These are phyloP conservation scores for Hamamelis virginiana DNA, from an alignment of 164 flowering plant species.

Conservation along the genomic window DNA sequence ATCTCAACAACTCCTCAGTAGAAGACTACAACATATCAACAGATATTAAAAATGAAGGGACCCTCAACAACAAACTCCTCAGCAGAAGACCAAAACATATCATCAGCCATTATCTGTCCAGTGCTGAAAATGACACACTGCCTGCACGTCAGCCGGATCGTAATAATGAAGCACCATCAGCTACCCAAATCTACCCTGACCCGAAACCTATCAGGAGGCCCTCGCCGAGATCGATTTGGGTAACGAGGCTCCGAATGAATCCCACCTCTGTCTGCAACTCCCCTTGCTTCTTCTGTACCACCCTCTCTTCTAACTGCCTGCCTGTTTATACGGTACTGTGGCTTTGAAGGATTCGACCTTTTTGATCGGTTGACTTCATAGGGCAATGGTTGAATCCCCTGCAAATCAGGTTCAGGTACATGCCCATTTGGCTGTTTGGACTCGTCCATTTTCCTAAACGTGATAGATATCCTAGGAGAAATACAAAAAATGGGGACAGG, in stretches of 20 bases:
- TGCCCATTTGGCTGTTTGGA: conserved; percentile 56
- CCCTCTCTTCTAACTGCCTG: conserved; percentile 21
- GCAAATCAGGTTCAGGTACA: conserved; percentile 74
- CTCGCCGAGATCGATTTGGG: conserved; percentile 19
- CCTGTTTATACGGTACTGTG: conserved; percentile 21
- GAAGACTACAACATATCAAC: neutral
- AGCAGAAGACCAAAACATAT: neutral
- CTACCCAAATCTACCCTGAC: conserved; percentile 15
- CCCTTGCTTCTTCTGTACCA: conserved; percentile 19
- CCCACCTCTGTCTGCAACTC: conserved; percentile 11
- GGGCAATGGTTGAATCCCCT: conserved; percentile 65
- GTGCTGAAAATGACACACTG: neutral
- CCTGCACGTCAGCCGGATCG: neutral
- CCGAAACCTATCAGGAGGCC: conserved; percentile 28
- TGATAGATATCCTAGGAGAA: conserved; percentile 77
- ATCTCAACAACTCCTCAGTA: conserved; percentile 1
- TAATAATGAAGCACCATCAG: conserved; percentile 4
- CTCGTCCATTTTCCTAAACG: conserved; percentile 91
- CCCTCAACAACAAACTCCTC: neutral
- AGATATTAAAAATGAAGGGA: neutral
- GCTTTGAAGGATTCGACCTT: conserved; percentile 19
- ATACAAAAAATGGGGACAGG: neutral
- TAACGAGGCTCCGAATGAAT: conserved; percentile 27
- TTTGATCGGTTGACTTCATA: conserved; percentile 38
- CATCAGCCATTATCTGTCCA: neutral